Percentiles rank a stretch among this genome's conserved stretches.
These are phyloP conservation scores for Juglanconis sp. DNA, from an alignment of 2,329 filamentous ascomycete species.

Conservation along the genomic window DNA sequence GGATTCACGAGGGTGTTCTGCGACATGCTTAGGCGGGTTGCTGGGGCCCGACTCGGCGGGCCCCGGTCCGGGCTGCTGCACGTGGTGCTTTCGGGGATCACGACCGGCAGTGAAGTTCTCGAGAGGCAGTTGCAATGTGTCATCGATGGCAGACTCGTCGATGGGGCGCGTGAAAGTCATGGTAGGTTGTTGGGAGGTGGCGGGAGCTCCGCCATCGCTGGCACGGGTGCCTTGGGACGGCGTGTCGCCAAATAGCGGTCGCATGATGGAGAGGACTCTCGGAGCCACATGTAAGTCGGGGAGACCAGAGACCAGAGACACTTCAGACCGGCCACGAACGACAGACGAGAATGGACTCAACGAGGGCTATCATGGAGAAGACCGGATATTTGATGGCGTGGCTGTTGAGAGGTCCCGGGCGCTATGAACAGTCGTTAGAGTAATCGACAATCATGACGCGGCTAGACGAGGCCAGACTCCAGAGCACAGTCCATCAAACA, in stretches of 20 bases:
- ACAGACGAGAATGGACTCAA: neutral
- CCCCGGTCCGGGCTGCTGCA: constrained; percentile 2
- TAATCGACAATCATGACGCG: neutral
- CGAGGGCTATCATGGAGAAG: constrained; percentile 8
- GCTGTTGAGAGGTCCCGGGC: neutral
- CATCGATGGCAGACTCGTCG: constrained; percentile 47
- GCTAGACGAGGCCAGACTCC: neutral
- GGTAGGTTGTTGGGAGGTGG: constrained; percentile 29
- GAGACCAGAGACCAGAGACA: neutral
- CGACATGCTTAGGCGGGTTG: constrained; percentile 10
- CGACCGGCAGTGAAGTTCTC: constrained; percentile 26
- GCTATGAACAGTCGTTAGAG: neutral
- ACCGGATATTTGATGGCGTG: neutral
- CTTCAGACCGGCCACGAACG: neutral
- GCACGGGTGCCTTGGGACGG: constrained; percentile 37
- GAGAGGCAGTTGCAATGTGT: constrained; percentile 31
- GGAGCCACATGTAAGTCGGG: constrained; percentile 15
- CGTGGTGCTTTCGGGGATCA: constrained; percentile 33
- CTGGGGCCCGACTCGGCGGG: constrained; percentile 4
- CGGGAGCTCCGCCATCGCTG: constrained; percentile 32
- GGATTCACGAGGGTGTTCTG: constrained; percentile 8
- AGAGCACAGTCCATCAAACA: neutral
- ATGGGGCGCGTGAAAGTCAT: constrained; percentile 50
- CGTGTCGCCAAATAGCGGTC: constrained; percentile 44
- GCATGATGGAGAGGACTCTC: constrained; percentile 31